Conservation (phyloP, 331 rosid genomes). For the Ulmus americana region DNA sequence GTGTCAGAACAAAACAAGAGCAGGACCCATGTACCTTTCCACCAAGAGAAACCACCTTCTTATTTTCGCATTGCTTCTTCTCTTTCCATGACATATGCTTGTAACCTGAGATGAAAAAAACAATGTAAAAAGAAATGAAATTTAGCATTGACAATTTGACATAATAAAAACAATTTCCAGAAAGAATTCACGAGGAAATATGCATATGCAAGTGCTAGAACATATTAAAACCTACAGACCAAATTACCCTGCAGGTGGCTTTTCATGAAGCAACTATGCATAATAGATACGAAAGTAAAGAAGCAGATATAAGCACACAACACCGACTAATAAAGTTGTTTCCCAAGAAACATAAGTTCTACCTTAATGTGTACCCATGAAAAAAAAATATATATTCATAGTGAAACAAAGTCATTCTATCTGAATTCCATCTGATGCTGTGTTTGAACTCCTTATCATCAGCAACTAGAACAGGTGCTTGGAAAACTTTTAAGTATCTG, state of each 20-base stretch:
- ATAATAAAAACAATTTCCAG: neutral
- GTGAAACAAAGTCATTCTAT: neutral
- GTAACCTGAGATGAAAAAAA: slow-evolving; percentile 38
- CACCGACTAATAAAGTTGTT: neutral
- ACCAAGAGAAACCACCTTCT: slow-evolving; percentile 65
- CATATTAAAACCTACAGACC: neutral
- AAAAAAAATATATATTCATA: no score
- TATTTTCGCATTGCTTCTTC: slow-evolving; percentile 58
- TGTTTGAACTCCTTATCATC: neutral
- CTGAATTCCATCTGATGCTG: neutral
- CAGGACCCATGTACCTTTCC: slow-evolving; percentile 53
- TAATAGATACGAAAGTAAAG: neutral
- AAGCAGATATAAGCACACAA: neutral
- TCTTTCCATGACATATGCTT: slow-evolving; percentile 82
- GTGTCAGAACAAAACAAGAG: slow-evolving; percentile 7
- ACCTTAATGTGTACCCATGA: no score
- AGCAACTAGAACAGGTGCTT: neutral
- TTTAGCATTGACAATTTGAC: neutral
- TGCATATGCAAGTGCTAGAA: neutral
- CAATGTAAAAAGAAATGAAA: neutral
- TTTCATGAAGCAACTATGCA: neutral
- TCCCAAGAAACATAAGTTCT: no score
- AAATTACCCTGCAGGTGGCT: neutral
- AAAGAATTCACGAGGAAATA: neutral
- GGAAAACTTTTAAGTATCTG: neutral